Evolutionary conservation across 768 basidiomycete genomes (phyloP).

Genomic region (Atractiella rhizophila): DNA sequence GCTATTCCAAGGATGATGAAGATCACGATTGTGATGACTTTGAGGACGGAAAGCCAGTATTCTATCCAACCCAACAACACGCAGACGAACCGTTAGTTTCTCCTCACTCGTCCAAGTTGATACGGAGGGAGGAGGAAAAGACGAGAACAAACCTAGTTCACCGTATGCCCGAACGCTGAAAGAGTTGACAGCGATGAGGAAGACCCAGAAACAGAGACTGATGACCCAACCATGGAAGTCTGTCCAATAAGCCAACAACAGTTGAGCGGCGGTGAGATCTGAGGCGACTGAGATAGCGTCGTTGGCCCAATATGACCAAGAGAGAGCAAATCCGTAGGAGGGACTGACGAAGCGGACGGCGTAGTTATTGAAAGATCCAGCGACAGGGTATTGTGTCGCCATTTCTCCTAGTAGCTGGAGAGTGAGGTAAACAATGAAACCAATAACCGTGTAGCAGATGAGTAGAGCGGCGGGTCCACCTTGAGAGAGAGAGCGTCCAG

Average conservation of each 20-base stretch:
- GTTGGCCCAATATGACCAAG: conserved; percentile 9
- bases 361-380: conserved; percentile 13
- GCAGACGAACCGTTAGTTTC: neutral
- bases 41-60: conserved; percentile 18
- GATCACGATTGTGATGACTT: conserved; percentile 21
- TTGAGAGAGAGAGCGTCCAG: neutral
- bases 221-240: conserved; percentile 5
- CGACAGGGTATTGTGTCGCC: conserved; percentile 14
- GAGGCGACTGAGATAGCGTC: conserved; percentile 7
- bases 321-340: conserved; percentile 17
- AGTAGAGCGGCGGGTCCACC: conserved; percentile 5
- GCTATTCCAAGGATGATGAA: conserved; percentile 29
- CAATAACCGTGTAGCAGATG: conserved; percentile 10
- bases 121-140: neutral
- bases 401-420: conserved; percentile 14
- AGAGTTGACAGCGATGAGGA: conserved; percentile 35
- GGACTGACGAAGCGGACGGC: conserved; percentile 14
- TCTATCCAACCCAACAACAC: too few species aligned
- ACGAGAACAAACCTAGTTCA: too few species aligned
- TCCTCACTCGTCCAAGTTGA: neutral
- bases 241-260: conserved; percentile 10
- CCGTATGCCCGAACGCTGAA: conserved; percentile 13
- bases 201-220: conserved; percentile 17
- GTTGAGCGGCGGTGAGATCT: conserved; percentile 9
- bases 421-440: conserved; percentile 8